Percentiles rank a stretch among this genome's conserved stretches.
Conservation (phyloP, 768 basidiomycete genomes). For the Pulveroboletus sp. region DNA sequence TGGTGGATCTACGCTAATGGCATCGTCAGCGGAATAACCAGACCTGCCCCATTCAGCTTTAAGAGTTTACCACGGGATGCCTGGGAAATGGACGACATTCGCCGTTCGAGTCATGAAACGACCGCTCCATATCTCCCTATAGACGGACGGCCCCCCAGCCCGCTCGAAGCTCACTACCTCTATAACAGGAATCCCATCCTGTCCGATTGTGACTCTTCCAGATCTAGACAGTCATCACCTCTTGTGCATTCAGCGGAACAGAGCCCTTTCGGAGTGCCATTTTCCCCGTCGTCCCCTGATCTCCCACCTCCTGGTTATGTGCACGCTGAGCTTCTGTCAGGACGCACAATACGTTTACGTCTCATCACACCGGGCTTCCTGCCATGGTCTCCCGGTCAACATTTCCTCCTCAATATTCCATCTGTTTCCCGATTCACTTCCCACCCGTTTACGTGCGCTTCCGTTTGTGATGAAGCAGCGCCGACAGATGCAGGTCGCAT, state of each 20-base stretch:
- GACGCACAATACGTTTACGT: slow-evolving; percentile 64
- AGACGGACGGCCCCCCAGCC: slow-evolving; percentile 19
- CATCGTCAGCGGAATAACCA: slow-evolving; percentile 31
- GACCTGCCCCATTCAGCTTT: not conserved
- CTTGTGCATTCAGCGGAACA: not conserved
- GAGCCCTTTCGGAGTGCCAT: not conserved
- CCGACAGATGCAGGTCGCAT: slow-evolving; percentile 45
- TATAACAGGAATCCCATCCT: slow-evolving; percentile 5
- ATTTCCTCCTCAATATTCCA: slow-evolving; percentile 66
- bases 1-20: slow-evolving; percentile 61
- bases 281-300: slow-evolving; percentile 22
- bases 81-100: slow-evolving; percentile 26
- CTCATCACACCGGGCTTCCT: slow-evolving; percentile 52
- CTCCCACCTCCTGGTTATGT: slow-evolving; percentile 63
- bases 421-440: slow-evolving; percentile 54
- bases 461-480: slow-evolving; percentile 48
- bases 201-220: not conserved
- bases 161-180: slow-evolving; percentile 22
- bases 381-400: slow-evolving; percentile 75
- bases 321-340: slow-evolving; percentile 64
- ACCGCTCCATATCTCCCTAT: not conserved
- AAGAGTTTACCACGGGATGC: slow-evolving; percentile 7
- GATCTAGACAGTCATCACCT: not conserved
- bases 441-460: slow-evolving; percentile 73
- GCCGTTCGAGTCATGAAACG: slow-evolving; percentile 3